Percentiles rank a stretch among this genome's conserved stretches.
Conservation (phyloP, 2,329 filamentous ascomycete species). For the Dryadomyces sulphureus region DNA sequence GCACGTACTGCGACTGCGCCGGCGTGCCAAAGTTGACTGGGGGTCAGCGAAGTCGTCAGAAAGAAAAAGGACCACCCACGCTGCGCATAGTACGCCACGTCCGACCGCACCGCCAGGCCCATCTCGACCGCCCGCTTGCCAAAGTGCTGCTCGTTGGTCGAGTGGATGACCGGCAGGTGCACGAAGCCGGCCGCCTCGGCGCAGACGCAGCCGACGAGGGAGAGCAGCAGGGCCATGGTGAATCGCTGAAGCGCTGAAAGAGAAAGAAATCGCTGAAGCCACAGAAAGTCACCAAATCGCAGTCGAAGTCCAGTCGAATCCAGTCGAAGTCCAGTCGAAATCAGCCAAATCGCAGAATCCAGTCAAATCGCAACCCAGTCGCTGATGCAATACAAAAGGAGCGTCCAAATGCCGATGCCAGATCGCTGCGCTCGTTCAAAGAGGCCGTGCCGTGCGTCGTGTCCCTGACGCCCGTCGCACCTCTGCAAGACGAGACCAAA, state of each 20-base stretch:
- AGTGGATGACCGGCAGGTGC: conserved; percentile 27
- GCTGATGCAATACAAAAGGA: too few species aligned
- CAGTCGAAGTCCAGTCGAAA: too few species aligned
- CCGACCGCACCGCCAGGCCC: conserved; percentile 32
- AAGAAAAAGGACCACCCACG: conserved; percentile 15
- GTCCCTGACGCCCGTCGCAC: too few species aligned
- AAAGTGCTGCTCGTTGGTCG: conserved; percentile 25
- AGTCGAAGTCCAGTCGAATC: neutral
- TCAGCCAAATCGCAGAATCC: too few species aligned
- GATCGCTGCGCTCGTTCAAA: neutral
- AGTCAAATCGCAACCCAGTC: too few species aligned
- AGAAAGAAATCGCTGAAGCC: neutral
- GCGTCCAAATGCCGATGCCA: neutral
- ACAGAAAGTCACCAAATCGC: too few species aligned
- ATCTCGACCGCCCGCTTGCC: conserved; percentile 27
- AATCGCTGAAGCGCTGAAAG: neutral
- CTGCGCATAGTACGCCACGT: conserved; percentile 38
- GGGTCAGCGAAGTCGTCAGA: neutral
- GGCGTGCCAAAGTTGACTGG: conserved; percentile 38
- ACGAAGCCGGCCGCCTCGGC: conserved; percentile 15
- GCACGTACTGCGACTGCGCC: conserved; percentile 35
- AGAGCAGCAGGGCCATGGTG: neutral
- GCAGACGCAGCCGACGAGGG: neutral
- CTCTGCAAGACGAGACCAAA: too few species aligned
- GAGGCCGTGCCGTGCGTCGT: too few species aligned